Base-by-base conservation (phyloP, 441 rosid genomes). In the Corymbia citriodora region DNA sequence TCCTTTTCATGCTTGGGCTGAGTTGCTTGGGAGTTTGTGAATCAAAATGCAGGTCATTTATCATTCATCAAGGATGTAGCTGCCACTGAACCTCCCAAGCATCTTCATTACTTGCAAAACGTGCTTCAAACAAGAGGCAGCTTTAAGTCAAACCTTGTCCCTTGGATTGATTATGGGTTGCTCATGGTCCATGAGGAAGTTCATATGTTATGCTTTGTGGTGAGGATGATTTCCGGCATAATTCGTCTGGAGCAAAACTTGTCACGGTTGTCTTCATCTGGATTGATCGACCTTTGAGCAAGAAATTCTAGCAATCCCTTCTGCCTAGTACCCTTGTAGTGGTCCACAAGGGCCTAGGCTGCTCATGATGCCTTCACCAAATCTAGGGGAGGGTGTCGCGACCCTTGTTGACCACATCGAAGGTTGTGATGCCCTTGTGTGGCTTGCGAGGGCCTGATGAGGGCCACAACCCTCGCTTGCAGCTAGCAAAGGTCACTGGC, bases 1-100 rank as follows among this genome's bases (percentile, higher is more conserved):
- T 74, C 83, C 50, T 74, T 36, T 36, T 74, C 50, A 11, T 74
- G 8, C 83, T 40, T 74, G 10, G 48, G 83, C 50, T 74, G 8
- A 74, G 27, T 74, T 74, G 16, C 83, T 74, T 19, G 50, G 83
- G 83, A 74, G 13, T 72, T 74, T 36, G 29, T 21, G 15, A 74
- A 74, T 74, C 83, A 40, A 21, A 90, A 88, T 91, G 93, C 94
- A 97, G 97, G 94, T 8, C 98, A 95, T 92, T 87, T 92, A 33
- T 89, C 91, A 89, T 97, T 96, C 92, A 93, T 98, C 91, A 95
- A 93, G 92, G 96, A 96, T 36, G 92, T 97, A 86, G 98, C 97
- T 79, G 95, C 93, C 86, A 90, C 96, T 91, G 91, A 95, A 91
- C 97, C 97, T 93, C 99, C 99, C 55, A 92, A 89, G 94, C 94